Evolutionary conservation across 352 stramenopile genomes (phyloP).

Genomic region (Pythium dissotocum): DNA sequence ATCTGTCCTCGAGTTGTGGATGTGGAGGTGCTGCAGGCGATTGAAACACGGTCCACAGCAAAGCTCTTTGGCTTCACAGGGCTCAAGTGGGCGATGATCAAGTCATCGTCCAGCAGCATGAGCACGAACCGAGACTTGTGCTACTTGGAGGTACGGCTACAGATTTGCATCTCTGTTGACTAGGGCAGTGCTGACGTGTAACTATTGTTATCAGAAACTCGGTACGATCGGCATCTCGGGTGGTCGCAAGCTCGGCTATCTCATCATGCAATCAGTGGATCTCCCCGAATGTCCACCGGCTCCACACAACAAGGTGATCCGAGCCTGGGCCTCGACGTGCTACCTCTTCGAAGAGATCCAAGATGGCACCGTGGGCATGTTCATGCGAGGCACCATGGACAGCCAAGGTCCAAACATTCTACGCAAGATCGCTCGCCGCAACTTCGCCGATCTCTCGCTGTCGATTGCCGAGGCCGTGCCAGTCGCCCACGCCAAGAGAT

Average conservation of each 20-base stretch:
- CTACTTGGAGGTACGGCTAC: slow-evolving; percentile 20
- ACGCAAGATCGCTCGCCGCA: slow-evolving; percentile 9
- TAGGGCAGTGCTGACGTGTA: too few relatives aligned
- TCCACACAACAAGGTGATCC: slow-evolving; percentile 6
- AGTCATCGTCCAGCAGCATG: slow-evolving; percentile 20
- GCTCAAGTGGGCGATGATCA: slow-evolving; percentile 25
- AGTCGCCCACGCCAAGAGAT: slow-evolving; percentile 21
- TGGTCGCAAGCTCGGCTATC: slow-evolving; percentile 26
- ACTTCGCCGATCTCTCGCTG: slow-evolving; percentile 26
- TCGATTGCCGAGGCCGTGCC: slow-evolving; percentile 5
- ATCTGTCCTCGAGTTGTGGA: slow-evolving; percentile 25
- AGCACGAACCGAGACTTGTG: slow-evolving; percentile 24
- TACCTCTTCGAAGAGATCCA: slow-evolving; percentile 30
- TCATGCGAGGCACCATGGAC: slow-evolving; percentile 26
- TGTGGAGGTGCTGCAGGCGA: slow-evolving; percentile 23
- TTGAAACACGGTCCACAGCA: slow-evolving; percentile 16
- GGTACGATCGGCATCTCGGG: slow-evolving; percentile 17
- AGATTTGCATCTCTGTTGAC: too few relatives aligned
- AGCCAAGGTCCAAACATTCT: slow-evolving; percentile 10
- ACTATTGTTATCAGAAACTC: slow-evolving; percentile 17
- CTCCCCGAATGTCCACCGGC: slow-evolving; percentile 22
- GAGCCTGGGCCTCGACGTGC: slow-evolving; percentile 20
- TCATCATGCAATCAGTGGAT: slow-evolving; percentile 28
- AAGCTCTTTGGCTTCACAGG: slow-evolving; percentile 25
- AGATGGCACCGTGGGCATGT: slow-evolving; percentile 25